Conservation (phyloP, 495 filamentous ascomycete species). For the Trichoderma asperelloides region DNA sequence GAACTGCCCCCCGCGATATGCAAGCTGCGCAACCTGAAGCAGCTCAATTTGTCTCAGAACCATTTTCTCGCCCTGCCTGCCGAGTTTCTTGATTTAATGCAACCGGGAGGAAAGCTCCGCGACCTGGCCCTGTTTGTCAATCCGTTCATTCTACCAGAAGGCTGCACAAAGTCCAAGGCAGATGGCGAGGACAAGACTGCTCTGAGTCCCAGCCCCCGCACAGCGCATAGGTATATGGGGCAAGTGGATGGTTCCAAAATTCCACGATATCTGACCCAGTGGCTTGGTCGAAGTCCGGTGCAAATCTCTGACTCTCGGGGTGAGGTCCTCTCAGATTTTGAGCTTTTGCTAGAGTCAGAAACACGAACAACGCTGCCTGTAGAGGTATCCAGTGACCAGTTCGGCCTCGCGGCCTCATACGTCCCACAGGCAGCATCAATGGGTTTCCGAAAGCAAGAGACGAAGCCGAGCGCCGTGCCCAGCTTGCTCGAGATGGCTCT, state of each 20-base stretch:
- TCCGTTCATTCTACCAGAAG: slow-evolving; percentile 30
- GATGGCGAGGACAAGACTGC: not conserved
- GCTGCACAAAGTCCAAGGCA: not conserved
- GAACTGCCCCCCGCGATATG: slow-evolving; percentile 57
- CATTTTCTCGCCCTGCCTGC: slow-evolving; percentile 59
- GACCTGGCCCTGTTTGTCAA: slow-evolving; percentile 38
- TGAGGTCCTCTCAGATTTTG: slow-evolving; percentile 19
- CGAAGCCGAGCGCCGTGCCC: slow-evolving; percentile 15
- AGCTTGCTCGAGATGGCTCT: slow-evolving; percentile 21
- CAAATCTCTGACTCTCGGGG: slow-evolving; percentile 25
- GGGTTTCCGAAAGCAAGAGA: not conserved
- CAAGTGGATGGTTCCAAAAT: not conserved
- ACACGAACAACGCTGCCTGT: slow-evolving; percentile 17
- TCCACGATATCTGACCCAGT: not conserved
- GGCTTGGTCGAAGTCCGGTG: slow-evolving; percentile 20
- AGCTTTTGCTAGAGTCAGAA: slow-evolving; percentile 8
- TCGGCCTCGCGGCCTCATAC: not conserved
- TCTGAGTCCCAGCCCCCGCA: not conserved
- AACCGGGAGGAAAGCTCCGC: slow-evolving; percentile 25
- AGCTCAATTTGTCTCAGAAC: slow-evolving; percentile 66
- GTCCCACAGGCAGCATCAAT: slow-evolving; percentile 11
- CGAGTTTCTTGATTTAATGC: slow-evolving; percentile 56
- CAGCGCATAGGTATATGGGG: not conserved
- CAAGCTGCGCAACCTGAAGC: slow-evolving; percentile 52
- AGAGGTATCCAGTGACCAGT: slow-evolving; percentile 1